Evolutionary conservation across 768 basidiomycete genomes (phyloP).

Genomic region (Collybia nuda): DNA sequence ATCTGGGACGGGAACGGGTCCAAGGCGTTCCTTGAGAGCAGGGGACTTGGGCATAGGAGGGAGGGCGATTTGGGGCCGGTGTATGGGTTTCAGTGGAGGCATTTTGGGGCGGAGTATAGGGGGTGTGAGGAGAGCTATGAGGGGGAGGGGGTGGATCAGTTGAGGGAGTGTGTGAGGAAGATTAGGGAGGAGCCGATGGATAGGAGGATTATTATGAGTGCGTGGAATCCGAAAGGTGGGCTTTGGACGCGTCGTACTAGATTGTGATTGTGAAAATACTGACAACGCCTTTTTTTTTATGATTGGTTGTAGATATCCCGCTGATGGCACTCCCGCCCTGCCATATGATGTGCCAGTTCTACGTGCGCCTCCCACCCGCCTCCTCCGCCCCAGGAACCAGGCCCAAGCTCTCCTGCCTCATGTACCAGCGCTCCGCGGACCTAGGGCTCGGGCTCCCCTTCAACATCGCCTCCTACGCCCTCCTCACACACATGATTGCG

Average conservation of each 20-base stretch:
- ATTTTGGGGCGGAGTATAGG: constrained; percentile 84
- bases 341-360: constrained; percentile 99
- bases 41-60: constrained; percentile 80
- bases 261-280: no score
- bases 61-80: constrained; percentile 96
- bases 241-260: no score
- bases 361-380: constrained; percentile 81
- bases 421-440: constrained; percentile 98
- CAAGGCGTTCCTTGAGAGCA: constrained; percentile 78
- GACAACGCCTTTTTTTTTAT: no score
- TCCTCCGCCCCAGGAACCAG: constrained; percentile 43
- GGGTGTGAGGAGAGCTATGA: constrained; percentile 76
- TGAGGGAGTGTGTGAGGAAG: constrained; percentile 85
- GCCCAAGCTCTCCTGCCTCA: constrained; percentile 85
- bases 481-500: constrained; percentile 98
- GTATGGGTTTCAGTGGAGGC: constrained; percentile 97
- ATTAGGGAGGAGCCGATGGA: constrained; percentile 94
- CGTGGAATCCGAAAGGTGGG: constrained; percentile 96
- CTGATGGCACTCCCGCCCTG: constrained; percentile 98
- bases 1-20: constrained; percentile 99
- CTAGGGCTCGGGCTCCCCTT: constrained; percentile 97
- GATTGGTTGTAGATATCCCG: constrained; percentile 65
- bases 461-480: constrained; percentile 98
- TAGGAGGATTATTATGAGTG: constrained; percentile 89
- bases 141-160: constrained; percentile 90